Evolutionary conservation across 2,329 filamentous ascomycete genomes (phyloP).

Genomic region (Arthrobotrys sphaeroides): DNA sequence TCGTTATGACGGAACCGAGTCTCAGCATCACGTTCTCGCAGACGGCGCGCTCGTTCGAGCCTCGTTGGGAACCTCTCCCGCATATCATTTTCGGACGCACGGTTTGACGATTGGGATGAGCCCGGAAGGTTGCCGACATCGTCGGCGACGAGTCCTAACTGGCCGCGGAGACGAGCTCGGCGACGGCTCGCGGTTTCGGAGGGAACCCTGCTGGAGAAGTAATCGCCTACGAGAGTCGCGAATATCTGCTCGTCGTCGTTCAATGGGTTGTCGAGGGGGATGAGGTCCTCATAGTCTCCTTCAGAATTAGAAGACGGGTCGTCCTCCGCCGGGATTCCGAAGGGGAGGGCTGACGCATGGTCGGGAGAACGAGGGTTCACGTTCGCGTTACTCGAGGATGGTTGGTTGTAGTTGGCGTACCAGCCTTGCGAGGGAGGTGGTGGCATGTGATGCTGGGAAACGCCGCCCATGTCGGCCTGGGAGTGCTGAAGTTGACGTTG

Average conservation of each 20-base stretch:
- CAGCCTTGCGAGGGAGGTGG: neutral
- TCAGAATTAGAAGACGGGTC: slow-evolving; percentile 45
- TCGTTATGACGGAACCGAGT: slow-evolving; percentile 32
- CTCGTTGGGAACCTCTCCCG: slow-evolving; percentile 16
- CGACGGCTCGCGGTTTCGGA: slow-evolving; percentile 17
- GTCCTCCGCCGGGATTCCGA: slow-evolving; percentile 28
- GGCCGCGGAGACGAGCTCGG: slow-evolving; percentile 22
- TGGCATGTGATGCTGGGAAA: neutral
- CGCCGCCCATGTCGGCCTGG: neutral
- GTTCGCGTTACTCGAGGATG: neutral
- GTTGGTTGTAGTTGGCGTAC: slow-evolving; percentile 24
- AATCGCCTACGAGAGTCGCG: slow-evolving; percentile 26
- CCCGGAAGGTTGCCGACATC: neutral
- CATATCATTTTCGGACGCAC: slow-evolving; percentile 2
- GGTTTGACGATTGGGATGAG: neutral
- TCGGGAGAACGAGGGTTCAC: slow-evolving; percentile 19
- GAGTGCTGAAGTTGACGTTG: slow-evolving; percentile 40
- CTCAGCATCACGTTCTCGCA: slow-evolving; percentile 33
- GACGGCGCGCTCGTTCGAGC: slow-evolving; percentile 30
- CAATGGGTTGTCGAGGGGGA: slow-evolving; percentile 19
- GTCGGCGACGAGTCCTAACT: slow-evolving; percentile 4
- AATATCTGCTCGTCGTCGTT: slow-evolving; percentile 36
- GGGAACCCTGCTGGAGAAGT: slow-evolving; percentile 22
- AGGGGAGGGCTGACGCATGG: slow-evolving; percentile 1
- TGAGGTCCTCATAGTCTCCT: slow-evolving; percentile 46